Conservation (phyloP, 2,329 filamentous ascomycete genomes). For the Verticillium tricorpus region DNA sequence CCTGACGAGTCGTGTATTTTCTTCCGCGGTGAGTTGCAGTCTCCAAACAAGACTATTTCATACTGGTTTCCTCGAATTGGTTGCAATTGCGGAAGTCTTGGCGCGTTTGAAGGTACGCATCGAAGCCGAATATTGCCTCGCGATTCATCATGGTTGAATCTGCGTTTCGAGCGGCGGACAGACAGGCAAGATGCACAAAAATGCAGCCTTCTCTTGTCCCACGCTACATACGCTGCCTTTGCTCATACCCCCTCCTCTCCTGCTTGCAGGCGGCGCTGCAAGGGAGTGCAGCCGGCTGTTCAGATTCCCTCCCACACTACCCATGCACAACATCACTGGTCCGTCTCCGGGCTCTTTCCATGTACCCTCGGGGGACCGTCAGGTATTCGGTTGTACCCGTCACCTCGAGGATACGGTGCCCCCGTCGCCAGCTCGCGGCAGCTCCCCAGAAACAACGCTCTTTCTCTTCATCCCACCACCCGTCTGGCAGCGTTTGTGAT, state of each 20-base stretch:
- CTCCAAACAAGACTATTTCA: too few relatives aligned
- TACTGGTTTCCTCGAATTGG: too few relatives aligned
- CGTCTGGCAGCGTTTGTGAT: background rate
- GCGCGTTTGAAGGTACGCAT: background rate
- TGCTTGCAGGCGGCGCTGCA: background rate
- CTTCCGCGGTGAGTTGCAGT: too few relatives aligned
- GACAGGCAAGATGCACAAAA: background rate
- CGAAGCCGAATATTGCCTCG: background rate
- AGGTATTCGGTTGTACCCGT: background rate
- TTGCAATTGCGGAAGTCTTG: background rate
- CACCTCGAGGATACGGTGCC: background rate
- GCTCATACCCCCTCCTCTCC: background rate
- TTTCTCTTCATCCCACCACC: background rate
- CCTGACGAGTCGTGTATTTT: too few relatives aligned
- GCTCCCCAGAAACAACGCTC: background rate
- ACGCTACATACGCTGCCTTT: background rate
- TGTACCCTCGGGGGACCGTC: slow-evolving; percentile 10
- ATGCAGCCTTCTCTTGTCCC: background rate
- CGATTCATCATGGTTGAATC: background rate
- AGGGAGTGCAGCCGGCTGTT: background rate
- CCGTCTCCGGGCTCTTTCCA: slow-evolving; percentile 3
- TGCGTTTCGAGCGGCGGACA: background rate
- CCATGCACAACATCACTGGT: slow-evolving; percentile 1
- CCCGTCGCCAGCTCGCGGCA: background rate
- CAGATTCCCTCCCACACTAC: background rate